These are phyloP conservation scores for Raddia guianensis DNA, from an alignment of 176 grass and related monocot genomes.

Conservation along the genomic window DNA sequence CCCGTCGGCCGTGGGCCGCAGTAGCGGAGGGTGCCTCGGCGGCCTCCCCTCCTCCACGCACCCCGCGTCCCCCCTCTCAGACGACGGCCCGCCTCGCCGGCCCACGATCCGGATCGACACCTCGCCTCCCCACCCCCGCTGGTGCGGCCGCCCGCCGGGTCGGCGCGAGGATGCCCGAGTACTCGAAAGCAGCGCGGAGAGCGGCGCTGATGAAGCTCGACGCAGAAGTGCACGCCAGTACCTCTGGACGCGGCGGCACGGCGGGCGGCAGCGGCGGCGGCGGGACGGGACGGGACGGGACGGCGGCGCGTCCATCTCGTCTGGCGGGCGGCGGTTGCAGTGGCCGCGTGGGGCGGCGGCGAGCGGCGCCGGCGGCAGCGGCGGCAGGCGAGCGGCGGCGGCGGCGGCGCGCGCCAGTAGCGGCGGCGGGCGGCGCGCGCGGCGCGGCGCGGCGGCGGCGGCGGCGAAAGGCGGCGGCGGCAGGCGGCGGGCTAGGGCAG, in stretches of 20 bases:
- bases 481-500: no score
- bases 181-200: slow-evolving; percentile 84
- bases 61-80: slow-evolving; percentile 43
- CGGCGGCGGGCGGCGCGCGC: no score
- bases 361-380: no score
- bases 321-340: no score
- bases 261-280: neutral
- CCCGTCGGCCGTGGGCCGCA: neutral
- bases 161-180: slow-evolving; percentile 78
- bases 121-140: slow-evolving; percentile 44
- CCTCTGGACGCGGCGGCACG: slow-evolving; percentile 54
- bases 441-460: no score
- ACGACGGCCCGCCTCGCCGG: slow-evolving; percentile 50
- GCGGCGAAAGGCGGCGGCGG: no score
- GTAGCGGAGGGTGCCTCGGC: slow-evolving; percentile 8
- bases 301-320: no score
- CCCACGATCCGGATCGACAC: slow-evolving; percentile 94
- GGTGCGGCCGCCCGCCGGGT: slow-evolving; percentile 32
- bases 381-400: no score
- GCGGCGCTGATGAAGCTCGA: slow-evolving; percentile 85
- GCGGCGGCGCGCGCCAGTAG: no score
- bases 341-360: no score
- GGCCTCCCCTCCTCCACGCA: slow-evolving; percentile 35
- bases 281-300: no score
- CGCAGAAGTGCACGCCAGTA: slow-evolving; percentile 86